phyloP scores from a whole-genome alignment of 2,329 filamentous ascomycete species.

The Chaetomiaceae sp. region DNA sequence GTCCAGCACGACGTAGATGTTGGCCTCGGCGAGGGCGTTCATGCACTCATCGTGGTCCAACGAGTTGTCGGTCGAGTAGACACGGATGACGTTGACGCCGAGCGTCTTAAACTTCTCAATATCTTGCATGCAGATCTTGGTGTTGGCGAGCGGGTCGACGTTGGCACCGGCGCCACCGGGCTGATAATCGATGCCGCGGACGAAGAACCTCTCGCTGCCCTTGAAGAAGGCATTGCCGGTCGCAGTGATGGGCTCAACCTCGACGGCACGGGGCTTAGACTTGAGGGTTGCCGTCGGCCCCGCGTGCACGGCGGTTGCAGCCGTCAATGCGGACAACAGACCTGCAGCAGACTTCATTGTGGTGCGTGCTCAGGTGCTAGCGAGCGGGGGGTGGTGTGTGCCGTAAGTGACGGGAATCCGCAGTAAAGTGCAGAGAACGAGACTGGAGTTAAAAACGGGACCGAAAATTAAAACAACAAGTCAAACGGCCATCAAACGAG shows the following conservation, averaged over 20 bases:
- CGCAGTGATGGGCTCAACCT: constrained; percentile 24
- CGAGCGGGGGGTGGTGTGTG: neutral
- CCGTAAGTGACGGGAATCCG: neutral
- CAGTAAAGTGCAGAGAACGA: too few species aligned
- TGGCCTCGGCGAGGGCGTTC: constrained; percentile 71
- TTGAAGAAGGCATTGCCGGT: constrained; percentile 48
- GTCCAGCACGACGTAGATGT: constrained; percentile 89
- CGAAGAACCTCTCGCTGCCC: constrained; percentile 51
- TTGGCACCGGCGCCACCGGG: constrained; percentile 53
- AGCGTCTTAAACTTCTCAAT: constrained; percentile 78
- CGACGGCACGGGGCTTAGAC: constrained; percentile 16
- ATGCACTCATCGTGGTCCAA: constrained; percentile 80
- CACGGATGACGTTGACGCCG: constrained; percentile 85
- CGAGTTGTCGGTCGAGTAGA: constrained; percentile 90
- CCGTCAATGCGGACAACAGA: constrained; percentile 23
- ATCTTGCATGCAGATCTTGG: constrained; percentile 68
- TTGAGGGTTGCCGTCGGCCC: constrained; percentile 14
- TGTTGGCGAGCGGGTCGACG: constrained; percentile 71
- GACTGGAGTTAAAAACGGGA: too few species aligned
- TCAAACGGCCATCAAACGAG: constrained; percentile 27
- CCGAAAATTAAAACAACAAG: constrained; percentile 11
- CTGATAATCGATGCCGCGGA: constrained; percentile 60
- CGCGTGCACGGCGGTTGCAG: constrained; percentile 21
- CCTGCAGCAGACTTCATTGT: constrained; percentile 23
- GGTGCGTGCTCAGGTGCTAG: neutral